phyloP scores from a whole-genome alignment of 345 rosid genomes.

The Pseudoturritis turrita region DNA sequence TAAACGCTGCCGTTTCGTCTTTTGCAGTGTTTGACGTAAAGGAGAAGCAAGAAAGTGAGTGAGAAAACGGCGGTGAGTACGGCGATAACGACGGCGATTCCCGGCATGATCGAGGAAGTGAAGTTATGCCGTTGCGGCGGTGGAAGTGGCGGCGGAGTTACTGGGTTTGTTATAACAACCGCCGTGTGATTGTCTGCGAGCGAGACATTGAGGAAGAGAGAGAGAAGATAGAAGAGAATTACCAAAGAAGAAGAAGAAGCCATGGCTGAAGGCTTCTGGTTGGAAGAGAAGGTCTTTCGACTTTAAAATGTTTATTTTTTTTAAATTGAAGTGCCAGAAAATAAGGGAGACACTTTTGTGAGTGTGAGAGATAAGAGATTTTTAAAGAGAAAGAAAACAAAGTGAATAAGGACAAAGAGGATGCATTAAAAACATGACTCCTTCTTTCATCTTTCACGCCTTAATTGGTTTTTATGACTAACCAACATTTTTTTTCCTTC shows the following conservation, averaged over 20 bases:
- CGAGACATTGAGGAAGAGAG: conserved; percentile 12
- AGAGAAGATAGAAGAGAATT: conserved; percentile 3
- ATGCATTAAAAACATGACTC: conserved; percentile 35
- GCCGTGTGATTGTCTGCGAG: conserved; percentile 17
- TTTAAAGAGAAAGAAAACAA: conserved; percentile 27
- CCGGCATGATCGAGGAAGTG: conserved; percentile 51
- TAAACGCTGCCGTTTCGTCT: conserved; percentile 24
- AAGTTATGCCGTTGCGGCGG: conserved; percentile 17
- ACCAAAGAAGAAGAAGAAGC: conserved; percentile 1
- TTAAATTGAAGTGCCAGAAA: conserved; percentile 27
- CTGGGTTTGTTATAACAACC: conserved; percentile 3
- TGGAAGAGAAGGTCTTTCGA: conserved; percentile 19
- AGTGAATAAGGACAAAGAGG: conserved; percentile 33
- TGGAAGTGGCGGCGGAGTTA: conserved; percentile 4
- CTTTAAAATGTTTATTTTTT: conserved; percentile 1
- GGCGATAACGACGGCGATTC: conserved; percentile 53
- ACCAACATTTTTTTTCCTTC: neutral
- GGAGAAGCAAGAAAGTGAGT: conserved; percentile 67
- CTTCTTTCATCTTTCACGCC: conserved; percentile 10
- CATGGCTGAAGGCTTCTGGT: conserved; percentile 19
- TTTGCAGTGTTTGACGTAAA: conserved; percentile 80
- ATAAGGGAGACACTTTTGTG: conserved; percentile 26
- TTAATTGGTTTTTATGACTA: conserved; percentile 4
- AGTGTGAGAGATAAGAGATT: conserved; percentile 1
- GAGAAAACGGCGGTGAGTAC: conserved; percentile 67